phyloP scores from a whole-genome alignment of 1,284 basidiomycete genomes.

The Phellinidium pouzarii region DNA sequence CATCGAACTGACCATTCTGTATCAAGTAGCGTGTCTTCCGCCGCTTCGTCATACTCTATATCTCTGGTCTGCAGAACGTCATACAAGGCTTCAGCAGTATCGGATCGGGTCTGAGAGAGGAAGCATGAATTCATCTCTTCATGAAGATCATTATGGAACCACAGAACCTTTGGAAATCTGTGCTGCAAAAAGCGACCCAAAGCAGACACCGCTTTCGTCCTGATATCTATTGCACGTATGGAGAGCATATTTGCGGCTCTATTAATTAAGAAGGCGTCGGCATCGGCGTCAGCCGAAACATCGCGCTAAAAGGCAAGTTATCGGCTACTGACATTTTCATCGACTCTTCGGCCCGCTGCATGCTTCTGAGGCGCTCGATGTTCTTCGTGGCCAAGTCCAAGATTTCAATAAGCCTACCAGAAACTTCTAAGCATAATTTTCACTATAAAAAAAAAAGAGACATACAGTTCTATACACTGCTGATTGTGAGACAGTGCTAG shows the following conservation, averaged over 20 bases:
- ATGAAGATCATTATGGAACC: constrained; percentile 21
- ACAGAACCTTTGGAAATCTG: constrained; percentile 64
- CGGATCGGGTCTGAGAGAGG: constrained; percentile 57
- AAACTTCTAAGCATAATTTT: constrained; percentile 19
- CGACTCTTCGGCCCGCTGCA: constrained; percentile 67
- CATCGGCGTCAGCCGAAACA: not conserved
- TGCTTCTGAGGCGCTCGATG: constrained; percentile 63
- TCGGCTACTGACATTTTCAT: constrained; percentile 66
- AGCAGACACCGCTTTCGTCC: constrained; percentile 37
- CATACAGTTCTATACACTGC: constrained; percentile 42
- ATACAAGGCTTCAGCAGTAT: constrained; percentile 79
- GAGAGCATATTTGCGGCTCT: constrained; percentile 62
- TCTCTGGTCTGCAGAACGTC: constrained; percentile 64
- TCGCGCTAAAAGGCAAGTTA: not conserved
- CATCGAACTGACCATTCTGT: constrained; percentile 64
- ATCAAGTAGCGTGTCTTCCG: constrained; percentile 73
- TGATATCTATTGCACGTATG: constrained; percentile 36
- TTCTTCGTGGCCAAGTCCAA: constrained; percentile 52
- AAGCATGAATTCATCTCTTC: not conserved
- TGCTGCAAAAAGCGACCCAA: constrained; percentile 65
- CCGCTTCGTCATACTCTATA: constrained; percentile 55
- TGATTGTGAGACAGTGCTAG: constrained; percentile 35
- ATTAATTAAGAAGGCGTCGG: not conserved
- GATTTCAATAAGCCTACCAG: constrained; percentile 35
- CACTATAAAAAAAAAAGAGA: constrained; percentile 19